phyloP scores from a whole-genome alignment of 768 basidiomycete genomes.

The Mycena kentingensis region DNA sequence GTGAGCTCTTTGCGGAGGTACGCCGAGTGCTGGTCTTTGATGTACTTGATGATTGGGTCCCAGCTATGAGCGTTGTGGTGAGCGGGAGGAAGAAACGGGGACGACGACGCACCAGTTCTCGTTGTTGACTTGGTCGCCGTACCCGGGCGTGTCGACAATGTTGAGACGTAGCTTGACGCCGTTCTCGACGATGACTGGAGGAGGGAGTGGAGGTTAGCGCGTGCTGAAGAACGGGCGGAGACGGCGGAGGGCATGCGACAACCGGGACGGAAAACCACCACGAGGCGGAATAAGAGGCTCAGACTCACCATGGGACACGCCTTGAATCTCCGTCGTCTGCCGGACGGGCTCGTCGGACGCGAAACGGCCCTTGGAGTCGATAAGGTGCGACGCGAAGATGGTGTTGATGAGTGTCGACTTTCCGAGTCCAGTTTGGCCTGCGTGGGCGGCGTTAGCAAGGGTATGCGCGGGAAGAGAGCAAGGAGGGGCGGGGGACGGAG shows the following conservation, averaged over 20 bases:
- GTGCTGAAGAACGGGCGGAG: too few relatives aligned
- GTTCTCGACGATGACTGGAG: constrained; percentile 90
- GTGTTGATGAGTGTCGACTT: constrained; percentile 99
- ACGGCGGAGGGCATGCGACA: too few relatives aligned
- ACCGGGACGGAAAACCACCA: constrained; percentile 16
- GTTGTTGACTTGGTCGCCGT: constrained; percentile 98
- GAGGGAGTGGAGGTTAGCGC: neutral
- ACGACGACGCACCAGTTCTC: constrained; percentile 79
- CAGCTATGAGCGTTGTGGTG: constrained; percentile 59
- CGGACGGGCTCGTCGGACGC: constrained; percentile 86
- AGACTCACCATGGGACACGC: constrained; percentile 85
- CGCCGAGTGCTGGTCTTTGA: constrained; percentile 98
- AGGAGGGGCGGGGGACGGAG: constrained; percentile 9
- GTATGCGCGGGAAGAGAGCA: neutral
- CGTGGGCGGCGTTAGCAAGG: constrained; percentile 8
- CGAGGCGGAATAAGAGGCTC: constrained; percentile 11
- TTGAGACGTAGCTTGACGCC: constrained; percentile 93
- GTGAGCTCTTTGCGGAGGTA: constrained; percentile 99
- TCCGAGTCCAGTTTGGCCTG: constrained; percentile 96
- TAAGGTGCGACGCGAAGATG: constrained; percentile 97
- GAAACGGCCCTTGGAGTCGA: constrained; percentile 95
- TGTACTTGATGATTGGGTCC: constrained; percentile 99
- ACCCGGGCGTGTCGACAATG: constrained; percentile 98
- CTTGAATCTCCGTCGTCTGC: constrained; percentile 96
- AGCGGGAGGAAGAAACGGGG: constrained; percentile 6